Conservation (phyloP, 495 filamentous ascomycete species). For the Aspergillus coremiiformis region DNA sequence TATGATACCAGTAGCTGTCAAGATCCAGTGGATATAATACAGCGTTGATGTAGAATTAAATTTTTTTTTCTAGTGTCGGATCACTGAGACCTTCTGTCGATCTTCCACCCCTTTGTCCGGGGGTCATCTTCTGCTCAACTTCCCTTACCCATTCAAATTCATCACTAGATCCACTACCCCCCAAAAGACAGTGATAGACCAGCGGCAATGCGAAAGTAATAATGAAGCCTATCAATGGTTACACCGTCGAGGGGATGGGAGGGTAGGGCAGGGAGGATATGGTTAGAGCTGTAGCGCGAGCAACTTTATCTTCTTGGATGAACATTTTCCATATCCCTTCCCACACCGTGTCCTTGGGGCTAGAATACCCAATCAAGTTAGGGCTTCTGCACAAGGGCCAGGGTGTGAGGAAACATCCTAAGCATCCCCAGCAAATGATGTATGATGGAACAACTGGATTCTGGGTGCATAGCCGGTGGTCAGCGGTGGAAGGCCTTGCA, state of each 20-base stretch:
- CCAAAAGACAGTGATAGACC: background rate
- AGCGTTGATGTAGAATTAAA: background rate
- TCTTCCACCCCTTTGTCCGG: background rate
- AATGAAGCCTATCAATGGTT: background rate
- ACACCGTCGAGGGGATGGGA: background rate
- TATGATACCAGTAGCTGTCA: background rate
- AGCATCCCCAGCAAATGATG: background rate
- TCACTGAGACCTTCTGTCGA: background rate
- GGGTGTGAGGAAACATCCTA: too few species aligned
- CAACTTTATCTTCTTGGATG: background rate
- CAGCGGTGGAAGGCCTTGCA: background rate
- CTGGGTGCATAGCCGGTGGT: background rate
- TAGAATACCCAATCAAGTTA: background rate
- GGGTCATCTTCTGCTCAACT: background rate
- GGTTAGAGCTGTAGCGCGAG: background rate
- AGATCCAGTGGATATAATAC: background rate
- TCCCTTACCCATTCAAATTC: background rate
- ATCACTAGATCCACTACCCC: background rate
- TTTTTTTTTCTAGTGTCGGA: background rate
- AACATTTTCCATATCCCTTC: background rate
- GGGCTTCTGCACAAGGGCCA: background rate
- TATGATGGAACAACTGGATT: background rate
- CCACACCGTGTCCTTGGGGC: background rate
- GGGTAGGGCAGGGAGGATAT: background rate
- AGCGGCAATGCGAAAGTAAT: too few species aligned